A percentile compares a stretch with the other conserved stretches of the same genome.
These are phyloP conservation scores for Schizosaccharomyces versatilis DNA, from an alignment of 1,139 yeast species.

Conservation along the genomic window DNA sequence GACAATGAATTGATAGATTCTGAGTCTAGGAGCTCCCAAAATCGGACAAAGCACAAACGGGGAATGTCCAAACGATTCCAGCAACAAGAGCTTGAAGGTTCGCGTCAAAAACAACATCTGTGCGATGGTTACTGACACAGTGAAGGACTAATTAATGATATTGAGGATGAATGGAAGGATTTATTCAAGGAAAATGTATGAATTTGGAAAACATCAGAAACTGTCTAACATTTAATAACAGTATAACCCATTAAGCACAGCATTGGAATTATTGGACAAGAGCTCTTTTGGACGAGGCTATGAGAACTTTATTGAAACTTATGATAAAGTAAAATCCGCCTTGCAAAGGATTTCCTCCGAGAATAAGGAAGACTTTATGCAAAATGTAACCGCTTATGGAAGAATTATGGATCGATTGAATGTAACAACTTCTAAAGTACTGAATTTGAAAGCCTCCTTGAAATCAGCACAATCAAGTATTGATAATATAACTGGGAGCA, in stretches of 20 bases:
- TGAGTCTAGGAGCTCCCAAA: no score
- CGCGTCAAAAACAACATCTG: no score
- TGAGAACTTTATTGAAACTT: neutral
- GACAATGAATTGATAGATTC: no score
- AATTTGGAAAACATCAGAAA: no score
- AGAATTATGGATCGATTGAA: neutral
- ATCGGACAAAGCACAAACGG: no score
- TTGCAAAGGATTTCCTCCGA: neutral
- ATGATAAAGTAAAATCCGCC: neutral
- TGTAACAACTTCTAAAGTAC: neutral
- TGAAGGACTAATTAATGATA: neutral
- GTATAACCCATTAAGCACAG: neutral
- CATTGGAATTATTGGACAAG: neutral
- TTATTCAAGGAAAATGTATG: neutral
- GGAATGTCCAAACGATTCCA: no score
- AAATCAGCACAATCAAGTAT: neutral
- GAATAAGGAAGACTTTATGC: neutral
- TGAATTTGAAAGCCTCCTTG: neutral
- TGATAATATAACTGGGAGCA: neutral
- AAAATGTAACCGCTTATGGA: neutral
- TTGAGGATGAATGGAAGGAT: constrained; percentile 3
- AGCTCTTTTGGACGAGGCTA: neutral
- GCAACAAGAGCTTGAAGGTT: no score
- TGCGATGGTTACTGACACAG: no score
- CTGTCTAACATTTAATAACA: neutral